Conservation (phyloP, 2,329 filamentous ascomycete species). For the Colletotrichum sansevieriae region DNA sequence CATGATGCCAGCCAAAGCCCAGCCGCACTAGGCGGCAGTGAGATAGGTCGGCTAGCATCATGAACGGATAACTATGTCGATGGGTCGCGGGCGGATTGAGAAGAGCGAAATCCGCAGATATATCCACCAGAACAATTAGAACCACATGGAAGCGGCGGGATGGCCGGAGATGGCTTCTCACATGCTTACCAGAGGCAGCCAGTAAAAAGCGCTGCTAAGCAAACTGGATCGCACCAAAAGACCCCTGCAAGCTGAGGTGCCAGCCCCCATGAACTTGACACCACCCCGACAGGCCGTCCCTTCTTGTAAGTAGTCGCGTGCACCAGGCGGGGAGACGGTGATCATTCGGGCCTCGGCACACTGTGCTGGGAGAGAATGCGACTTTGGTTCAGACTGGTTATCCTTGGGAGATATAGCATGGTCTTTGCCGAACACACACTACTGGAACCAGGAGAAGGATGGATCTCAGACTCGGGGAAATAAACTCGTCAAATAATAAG, state of each 20-base stretch:
- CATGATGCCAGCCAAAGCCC: conserved; percentile 21
- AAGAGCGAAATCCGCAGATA: conserved; percentile 18
- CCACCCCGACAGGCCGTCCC: conserved; percentile 30
- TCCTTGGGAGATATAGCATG: neutral
- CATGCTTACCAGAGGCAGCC: conserved; percentile 36
- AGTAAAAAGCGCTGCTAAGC: conserved; percentile 6
- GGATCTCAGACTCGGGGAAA: neutral
- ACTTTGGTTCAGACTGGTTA: conserved; percentile 22
- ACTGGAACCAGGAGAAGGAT: too few relatives aligned
- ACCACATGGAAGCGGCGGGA: conserved; percentile 39
- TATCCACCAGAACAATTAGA: conserved; percentile 24
- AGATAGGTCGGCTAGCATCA: too few relatives aligned
- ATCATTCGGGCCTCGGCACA: conserved; percentile 32
- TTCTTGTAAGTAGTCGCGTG: conserved; percentile 25
- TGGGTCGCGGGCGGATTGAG: neutral
- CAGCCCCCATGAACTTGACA: conserved; percentile 1
- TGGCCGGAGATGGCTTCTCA: conserved; percentile 39
- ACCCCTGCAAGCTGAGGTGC: conserved; percentile 22
- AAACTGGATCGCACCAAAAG: conserved; percentile 21
- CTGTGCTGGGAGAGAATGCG: conserved; percentile 14
- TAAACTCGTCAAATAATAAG: neutral
- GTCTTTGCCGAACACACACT: neutral
- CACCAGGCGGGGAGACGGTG: conserved; percentile 25
- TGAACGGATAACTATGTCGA: too few relatives aligned
- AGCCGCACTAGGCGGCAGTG: conserved; percentile 25